These are phyloP conservation scores for Globisporangium cystogenes DNA, from an alignment of 352 stramenopile species.

Conservation along the genomic window DNA sequence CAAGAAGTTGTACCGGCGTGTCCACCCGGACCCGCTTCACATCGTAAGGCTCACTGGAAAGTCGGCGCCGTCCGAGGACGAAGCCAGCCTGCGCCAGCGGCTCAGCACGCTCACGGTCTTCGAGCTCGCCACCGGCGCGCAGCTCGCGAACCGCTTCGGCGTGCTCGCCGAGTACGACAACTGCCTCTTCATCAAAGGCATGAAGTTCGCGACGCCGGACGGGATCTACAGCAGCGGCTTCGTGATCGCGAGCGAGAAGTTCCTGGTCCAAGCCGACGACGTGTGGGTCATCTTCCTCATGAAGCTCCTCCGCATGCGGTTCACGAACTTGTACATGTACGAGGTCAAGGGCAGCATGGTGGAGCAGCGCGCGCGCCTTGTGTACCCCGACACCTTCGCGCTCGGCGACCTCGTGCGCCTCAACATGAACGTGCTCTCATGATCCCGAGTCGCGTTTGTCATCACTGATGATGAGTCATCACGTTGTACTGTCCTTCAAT, in stretches of 20 bases:
- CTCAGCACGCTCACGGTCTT: not conserved
- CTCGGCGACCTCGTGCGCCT: not conserved
- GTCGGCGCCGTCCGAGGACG: too few relatives aligned
- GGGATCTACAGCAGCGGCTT: not conserved
- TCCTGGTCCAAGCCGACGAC: not conserved
- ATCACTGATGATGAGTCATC: too few relatives aligned
- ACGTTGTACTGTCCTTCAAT: too few relatives aligned
- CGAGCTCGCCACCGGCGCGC: not conserved
- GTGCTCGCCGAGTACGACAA: not conserved
- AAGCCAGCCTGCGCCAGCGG: not conserved
- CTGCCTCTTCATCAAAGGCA: not conserved
- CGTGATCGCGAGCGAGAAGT: not conserved
- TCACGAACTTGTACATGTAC: constrained; percentile 1
- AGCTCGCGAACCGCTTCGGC: not conserved
- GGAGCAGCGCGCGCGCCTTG: not conserved
- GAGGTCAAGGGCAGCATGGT: not conserved
- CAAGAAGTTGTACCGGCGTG: constrained; percentile 10
- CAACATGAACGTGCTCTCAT: constrained; percentile 1
- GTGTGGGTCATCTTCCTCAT: not conserved
- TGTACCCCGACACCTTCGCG: not conserved
- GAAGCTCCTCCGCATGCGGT: not conserved
- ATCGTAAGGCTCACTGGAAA: too few relatives aligned
- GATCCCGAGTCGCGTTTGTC: too few relatives aligned
- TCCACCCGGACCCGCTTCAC: not conserved
- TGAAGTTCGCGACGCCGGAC: not conserved